Base-by-base conservation (phyloP, 2,329 filamentous ascomycete genomes). In the Monilinia vaccinii-corymbosi region DNA sequence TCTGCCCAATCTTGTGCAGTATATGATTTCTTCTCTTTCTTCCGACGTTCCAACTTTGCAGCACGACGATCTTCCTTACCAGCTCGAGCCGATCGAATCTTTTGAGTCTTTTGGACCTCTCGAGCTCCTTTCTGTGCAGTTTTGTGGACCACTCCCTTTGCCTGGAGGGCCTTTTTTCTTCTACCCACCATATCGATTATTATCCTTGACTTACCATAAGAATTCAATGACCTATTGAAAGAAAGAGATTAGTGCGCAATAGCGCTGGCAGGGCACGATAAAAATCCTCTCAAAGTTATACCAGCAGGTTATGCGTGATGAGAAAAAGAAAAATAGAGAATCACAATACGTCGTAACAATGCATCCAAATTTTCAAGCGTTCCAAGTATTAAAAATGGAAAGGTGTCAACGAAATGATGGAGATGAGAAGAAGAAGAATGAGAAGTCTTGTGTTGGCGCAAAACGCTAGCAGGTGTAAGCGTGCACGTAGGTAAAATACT, bases 1-100 rank as follows among this genome's bases (percentile, higher is more conserved):
- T 58, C 61, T 40, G 66, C 66, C 70, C 70, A 71, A 47, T 62
- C 57, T n/a, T 67, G 61, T 32, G 68, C 64, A 31, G 67, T 68
- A 58, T 64, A 65, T 25, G 48, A 52, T 40, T 59, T 67, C 58
- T 65, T 71, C 52, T 70, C 69, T 47, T 65, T 64, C 56, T 57
- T 70, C 11, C 70, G 65, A 34, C 57, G 64, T 52, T 67, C 66
- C 18, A 69, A 31, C 60, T 71, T 71, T 18, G 61, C 62, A 52
- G 60, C 60, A 42, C 66, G 66, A 48, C 67, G 65, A 14, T 68
- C 64, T 52, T 68, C 62, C 49, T 66, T 68, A 60, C 42, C 50
- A 48, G 53, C 44, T 56, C 42, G 53, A 48, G 53, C 21, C 31
- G 53, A 48, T 36, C 31, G 53, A 56, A 42, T 34, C 53, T 56